Evolutionary conservation across 768 basidiomycete genomes (phyloP).

Genomic region (Boletus vinaceobasis): DNA sequence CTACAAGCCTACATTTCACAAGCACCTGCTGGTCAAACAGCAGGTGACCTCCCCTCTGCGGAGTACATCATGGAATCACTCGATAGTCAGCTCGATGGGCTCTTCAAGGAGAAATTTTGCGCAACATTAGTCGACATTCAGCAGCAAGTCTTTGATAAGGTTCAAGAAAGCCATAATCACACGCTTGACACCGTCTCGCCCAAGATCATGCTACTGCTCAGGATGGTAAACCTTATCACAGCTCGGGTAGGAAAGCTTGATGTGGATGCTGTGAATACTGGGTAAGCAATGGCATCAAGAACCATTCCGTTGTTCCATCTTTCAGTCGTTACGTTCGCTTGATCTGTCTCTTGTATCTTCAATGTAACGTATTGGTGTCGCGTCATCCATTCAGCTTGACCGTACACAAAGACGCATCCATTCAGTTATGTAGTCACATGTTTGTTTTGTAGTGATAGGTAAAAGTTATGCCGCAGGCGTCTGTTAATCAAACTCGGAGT

Average conservation of each 20-base stretch:
- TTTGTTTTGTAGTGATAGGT: slow-evolving; percentile 13
- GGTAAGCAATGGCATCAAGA: slow-evolving; percentile 1
- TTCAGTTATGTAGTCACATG: slow-evolving; percentile 15
- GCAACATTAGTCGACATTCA: slow-evolving; percentile 19
- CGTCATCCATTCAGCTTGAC: neutral
- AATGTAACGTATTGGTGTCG: neutral
- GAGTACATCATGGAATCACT: slow-evolving; percentile 32
- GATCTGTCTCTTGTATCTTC: neutral
- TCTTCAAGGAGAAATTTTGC: slow-evolving; percentile 24
- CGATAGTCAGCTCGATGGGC: slow-evolving; percentile 21
- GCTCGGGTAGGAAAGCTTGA: slow-evolving; percentile 24
- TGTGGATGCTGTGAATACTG: neutral
- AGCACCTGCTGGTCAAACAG: slow-evolving; percentile 10
- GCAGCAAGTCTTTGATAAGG: slow-evolving; percentile 23
- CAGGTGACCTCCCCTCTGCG: slow-evolving; percentile 21
- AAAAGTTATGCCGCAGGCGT: neutral
- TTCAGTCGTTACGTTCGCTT: neutral
- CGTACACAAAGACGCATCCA: slow-evolving; percentile 4
- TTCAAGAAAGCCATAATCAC: slow-evolving; percentile 17
- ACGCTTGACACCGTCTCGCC: slow-evolving; percentile 28
- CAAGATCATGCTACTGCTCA: slow-evolving; percentile 23
- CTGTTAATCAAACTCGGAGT: slow-evolving; percentile 66
- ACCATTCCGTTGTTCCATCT: neutral
- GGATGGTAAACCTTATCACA: slow-evolving; percentile 32
- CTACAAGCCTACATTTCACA: slow-evolving; percentile 32